Evolutionary conservation across 495 filamentous ascomycete genomes (phyloP).

Genomic region (Penicillium parvum): DNA sequence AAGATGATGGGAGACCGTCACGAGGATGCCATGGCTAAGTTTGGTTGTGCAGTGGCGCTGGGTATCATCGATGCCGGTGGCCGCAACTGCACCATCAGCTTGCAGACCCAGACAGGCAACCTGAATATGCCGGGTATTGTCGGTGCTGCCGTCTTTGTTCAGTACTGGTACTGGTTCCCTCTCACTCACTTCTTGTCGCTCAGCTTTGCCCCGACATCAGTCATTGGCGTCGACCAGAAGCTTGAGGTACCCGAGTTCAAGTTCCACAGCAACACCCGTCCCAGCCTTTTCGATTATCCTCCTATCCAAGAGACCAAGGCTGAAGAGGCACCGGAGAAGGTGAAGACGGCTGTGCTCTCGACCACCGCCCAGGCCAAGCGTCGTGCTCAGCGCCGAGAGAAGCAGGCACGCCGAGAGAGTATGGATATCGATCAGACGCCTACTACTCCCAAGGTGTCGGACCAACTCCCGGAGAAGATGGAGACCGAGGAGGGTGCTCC

Average conservation of each 20-base stretch:
- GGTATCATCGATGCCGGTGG: slow-evolving; percentile 99
- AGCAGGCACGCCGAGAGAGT: slow-evolving; percentile 68
- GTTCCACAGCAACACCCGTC: slow-evolving; percentile 88
- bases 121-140: slow-evolving; percentile 97
- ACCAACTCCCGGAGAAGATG: slow-evolving; percentile 74
- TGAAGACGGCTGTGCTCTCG: slow-evolving; percentile 93
- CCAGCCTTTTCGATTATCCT: slow-evolving; percentile 96
- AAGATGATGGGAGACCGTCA: slow-evolving; percentile 93
- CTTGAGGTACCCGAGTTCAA: slow-evolving; percentile 95
- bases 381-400: slow-evolving; percentile 70
- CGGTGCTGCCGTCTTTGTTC: slow-evolving; percentile 95
- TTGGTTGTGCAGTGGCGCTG: slow-evolving; percentile 86
- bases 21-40: slow-evolving; percentile 99
- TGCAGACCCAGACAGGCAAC: slow-evolving; percentile 97
- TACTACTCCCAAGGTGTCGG: slow-evolving; percentile 68
- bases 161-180: slow-evolving; percentile 99
- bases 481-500: slow-evolving; percentile 67
- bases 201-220: slow-evolving; percentile 87
- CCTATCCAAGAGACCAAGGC: slow-evolving; percentile 92
- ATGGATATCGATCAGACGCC: slow-evolving; percentile 84
- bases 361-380: slow-evolving; percentile 97
- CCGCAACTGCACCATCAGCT: slow-evolving; percentile 94
- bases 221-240: slow-evolving; percentile 90
- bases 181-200: slow-evolving; percentile 95
- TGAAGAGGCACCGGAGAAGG: slow-evolving; percentile 88